phyloP scores from a whole-genome alignment of 441 rosid species.

The Gossypium trilobum region DNA sequence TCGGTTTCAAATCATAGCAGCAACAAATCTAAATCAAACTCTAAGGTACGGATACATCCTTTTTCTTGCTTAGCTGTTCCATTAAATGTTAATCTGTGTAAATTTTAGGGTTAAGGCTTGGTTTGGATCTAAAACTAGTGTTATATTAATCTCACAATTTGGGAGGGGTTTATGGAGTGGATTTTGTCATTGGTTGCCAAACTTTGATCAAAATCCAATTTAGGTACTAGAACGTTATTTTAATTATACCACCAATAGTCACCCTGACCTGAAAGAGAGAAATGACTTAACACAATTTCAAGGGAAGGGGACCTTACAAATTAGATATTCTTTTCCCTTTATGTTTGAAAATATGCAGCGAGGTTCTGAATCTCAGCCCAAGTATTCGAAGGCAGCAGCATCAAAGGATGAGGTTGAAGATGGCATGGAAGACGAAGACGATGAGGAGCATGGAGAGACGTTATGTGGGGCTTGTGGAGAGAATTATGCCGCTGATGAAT shows the following conservation, averaged over 20 bases:
- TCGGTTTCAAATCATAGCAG: constrained; percentile 46
- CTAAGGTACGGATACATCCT: constrained; percentile 29
- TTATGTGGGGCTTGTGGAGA: constrained; percentile 35
- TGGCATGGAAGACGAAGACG: constrained; percentile 42
- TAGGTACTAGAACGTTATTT: no score
- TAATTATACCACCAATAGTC: no score
- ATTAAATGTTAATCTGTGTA: not conserved
- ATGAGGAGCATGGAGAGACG: constrained; percentile 46
- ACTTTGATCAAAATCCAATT: not conserved
- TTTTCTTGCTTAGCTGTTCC: not conserved
- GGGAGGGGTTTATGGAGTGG: not conserved
- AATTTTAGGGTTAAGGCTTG: not conserved
- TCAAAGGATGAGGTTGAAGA: constrained; percentile 40
- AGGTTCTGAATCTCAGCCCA: constrained; percentile 37
- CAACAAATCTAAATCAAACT: constrained; percentile 46
- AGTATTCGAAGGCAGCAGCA: constrained; percentile 24
- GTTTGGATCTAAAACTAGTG: not conserved
- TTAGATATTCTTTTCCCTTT: not conserved
- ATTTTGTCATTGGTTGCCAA: not conserved
- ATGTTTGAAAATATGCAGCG: constrained; percentile 27
- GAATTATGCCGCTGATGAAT: constrained; percentile 29
- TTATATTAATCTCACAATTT: not conserved
- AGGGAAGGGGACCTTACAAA: not conserved
- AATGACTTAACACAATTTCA: not conserved
- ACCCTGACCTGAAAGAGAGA: not conserved